A percentile compares a stretch with the other conserved stretches of the same genome.
These are phyloP conservation scores for Heritiera littoralis DNA, from an alignment of 345 rosid species.

Conservation along the genomic window DNA sequence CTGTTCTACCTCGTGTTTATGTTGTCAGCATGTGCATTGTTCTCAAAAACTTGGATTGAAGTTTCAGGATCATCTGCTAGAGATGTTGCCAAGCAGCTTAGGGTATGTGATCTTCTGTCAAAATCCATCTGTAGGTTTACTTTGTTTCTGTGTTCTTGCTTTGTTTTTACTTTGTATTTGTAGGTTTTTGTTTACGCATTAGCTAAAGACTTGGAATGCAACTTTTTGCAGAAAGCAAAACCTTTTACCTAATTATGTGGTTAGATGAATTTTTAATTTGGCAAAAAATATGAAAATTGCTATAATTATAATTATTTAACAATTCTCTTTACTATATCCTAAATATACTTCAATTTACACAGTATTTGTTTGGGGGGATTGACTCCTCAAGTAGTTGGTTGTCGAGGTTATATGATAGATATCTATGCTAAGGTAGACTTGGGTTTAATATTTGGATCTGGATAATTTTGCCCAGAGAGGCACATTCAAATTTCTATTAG, in stretches of 20 bases:
- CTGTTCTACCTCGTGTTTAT: conserved; percentile 70
- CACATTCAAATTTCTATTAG: neutral
- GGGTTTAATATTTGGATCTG: neutral
- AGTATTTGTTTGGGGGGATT: neutral
- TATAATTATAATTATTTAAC: neutral
- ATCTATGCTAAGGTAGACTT: neutral
- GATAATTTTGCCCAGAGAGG: neutral
- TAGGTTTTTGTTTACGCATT: neutral
- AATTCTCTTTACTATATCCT: too few relatives aligned
- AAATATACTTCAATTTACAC: neutral
- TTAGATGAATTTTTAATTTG: neutral
- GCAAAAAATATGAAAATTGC: neutral
- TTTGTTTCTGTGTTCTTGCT: conserved; percentile 7
- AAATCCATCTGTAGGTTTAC: neutral
- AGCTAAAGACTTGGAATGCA: neutral
- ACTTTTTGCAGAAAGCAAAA: neutral
- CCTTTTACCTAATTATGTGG: neutral
- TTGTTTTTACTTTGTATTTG: neutral
- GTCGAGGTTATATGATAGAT: neutral
- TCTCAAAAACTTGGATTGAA: conserved; percentile 84
- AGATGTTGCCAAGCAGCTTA: conserved; percentile 83
- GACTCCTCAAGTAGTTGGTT: neutral
- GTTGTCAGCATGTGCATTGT: conserved; percentile 75
- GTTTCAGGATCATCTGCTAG: conserved; percentile 78
- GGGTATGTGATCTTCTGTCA: conserved; percentile 38